Evolutionary conservation across 2,329 filamentous ascomycete genomes (phyloP).

Genomic region (Verticillium tricorpus): DNA sequence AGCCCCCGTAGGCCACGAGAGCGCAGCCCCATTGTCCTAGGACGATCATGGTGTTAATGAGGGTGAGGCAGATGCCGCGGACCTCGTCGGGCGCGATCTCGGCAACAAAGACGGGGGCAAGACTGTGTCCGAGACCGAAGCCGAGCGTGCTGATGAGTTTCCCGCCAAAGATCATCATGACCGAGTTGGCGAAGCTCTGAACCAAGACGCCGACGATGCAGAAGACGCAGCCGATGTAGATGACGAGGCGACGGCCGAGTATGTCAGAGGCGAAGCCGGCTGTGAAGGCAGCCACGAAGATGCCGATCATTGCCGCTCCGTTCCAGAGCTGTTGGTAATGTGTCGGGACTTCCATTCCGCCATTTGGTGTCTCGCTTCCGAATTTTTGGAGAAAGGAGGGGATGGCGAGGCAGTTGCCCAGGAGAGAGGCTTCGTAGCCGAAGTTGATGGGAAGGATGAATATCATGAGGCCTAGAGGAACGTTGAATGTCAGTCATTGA

Average conservation of each 20-base stretch:
- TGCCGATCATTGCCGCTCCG: slow-evolving; percentile 2
- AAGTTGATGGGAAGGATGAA: slow-evolving; percentile 10
- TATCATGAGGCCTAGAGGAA: slow-evolving; percentile 5
- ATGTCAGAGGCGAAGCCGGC: slow-evolving; percentile 4
- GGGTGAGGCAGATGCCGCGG: slow-evolving; percentile 7
- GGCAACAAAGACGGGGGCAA: slow-evolving; percentile 13
- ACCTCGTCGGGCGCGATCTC: slow-evolving; percentile 11
- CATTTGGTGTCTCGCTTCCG: background rate
- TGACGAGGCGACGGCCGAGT: slow-evolving; percentile 6
- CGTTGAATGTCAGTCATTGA: too few relatives aligned
- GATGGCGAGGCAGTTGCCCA: slow-evolving; percentile 4
- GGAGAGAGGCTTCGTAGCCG: slow-evolving; percentile 4
- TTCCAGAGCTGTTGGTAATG: slow-evolving; percentile 5
- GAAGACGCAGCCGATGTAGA: slow-evolving; percentile 7
- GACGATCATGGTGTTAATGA: slow-evolving; percentile 9
- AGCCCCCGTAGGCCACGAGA: slow-evolving; percentile 7
- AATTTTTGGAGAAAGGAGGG: slow-evolving; percentile 2
- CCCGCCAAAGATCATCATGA: slow-evolving; percentile 8
- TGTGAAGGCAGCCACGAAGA: slow-evolving; percentile 7
- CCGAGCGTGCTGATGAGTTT: slow-evolving; percentile 9
- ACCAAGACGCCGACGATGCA: slow-evolving; percentile 9
- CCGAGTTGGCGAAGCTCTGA: slow-evolving; percentile 7
- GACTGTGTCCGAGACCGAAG: slow-evolving; percentile 7
- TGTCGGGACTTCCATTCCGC: background rate
- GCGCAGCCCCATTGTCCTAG: slow-evolving; percentile 7